These are phyloP conservation scores for Populus hybrid DNA, from an alignment of 441 rosid species.

Conservation along the genomic window DNA sequence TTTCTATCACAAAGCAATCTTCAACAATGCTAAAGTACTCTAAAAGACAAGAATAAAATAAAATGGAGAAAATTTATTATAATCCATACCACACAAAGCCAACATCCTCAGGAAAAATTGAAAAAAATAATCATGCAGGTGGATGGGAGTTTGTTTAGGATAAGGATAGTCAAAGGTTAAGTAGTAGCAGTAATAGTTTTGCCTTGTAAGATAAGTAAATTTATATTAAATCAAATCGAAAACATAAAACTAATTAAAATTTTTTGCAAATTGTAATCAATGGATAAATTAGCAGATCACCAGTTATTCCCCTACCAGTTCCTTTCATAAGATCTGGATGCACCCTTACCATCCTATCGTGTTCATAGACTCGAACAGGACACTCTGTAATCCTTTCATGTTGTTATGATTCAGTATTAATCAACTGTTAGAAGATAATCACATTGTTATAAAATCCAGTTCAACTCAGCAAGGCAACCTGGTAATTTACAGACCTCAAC, in stretches of 20 bases:
- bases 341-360: not conserved
- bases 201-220: not conserved
- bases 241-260: too few relatives aligned
- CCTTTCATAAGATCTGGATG: not conserved
- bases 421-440: not conserved
- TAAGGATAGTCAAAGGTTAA: not conserved
- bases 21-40: not conserved
- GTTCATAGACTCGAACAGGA: too few relatives aligned
- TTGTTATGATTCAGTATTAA: not conserved
- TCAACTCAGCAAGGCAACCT: too few relatives aligned
- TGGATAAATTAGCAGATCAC: not conserved
- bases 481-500: too few relatives aligned
- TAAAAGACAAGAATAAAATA: too few relatives aligned
- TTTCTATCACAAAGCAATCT: too few relatives aligned
- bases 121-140: not conserved
- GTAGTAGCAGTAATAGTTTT: not conserved
- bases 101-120: not conserved
- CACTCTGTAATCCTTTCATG: not conserved
- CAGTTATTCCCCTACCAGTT: not conserved
- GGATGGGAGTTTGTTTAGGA: not conserved
- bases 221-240: too few relatives aligned
- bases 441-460: not conserved
- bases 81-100: not conserved
- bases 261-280: not conserved
- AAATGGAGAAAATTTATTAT: not conserved